Evolutionary conservation across 495 filamentous ascomycete genomes (phyloP).

Genomic region (Tuber calosporum): DNA sequence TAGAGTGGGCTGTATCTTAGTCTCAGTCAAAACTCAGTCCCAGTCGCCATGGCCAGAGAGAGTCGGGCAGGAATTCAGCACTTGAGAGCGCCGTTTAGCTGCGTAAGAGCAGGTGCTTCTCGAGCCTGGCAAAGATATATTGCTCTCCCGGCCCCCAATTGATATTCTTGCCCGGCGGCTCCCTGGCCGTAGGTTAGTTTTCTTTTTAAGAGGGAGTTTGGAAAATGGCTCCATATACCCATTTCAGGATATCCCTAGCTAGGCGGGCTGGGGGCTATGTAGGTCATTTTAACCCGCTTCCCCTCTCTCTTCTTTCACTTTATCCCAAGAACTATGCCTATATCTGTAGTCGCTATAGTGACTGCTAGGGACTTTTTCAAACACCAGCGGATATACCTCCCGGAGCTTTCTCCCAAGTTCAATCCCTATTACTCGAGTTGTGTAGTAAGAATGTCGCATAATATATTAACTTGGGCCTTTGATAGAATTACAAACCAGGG

Average conservation of each 20-base stretch:
- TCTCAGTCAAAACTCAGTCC: neutral
- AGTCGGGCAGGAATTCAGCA: neutral
- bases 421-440: neutral
- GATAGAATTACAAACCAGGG: neutral
- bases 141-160: neutral
- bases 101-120: neutral
- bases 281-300: neutral
- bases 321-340: neutral
- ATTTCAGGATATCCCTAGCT: neutral
- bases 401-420: neutral
- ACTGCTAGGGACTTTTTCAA: neutral
- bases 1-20: neutral
- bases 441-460: neutral
- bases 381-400: neutral
- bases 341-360: neutral
- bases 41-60: neutral
- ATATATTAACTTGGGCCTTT: neutral
- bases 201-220: neutral
- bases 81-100: neutral
- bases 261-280: neutral
- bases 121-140: neutral
- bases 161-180: neutral
- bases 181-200: neutral
- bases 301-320: neutral
- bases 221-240: neutral